phyloP scores from a whole-genome alignment of 495 filamentous ascomycete species.

The Cercophora sp. region DNA sequence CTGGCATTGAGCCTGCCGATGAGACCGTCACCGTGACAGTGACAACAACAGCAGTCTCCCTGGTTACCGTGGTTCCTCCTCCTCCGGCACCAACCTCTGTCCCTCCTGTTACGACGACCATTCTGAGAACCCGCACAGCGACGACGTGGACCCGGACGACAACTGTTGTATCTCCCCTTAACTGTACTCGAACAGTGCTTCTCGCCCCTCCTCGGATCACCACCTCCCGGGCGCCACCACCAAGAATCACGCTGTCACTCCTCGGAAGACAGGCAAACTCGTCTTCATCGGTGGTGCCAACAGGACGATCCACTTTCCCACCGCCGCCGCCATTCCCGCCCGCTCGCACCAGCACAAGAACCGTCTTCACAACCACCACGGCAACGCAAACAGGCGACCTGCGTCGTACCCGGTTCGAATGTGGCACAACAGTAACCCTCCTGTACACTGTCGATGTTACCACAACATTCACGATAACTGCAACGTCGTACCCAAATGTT shows the following conservation, averaged over 20 bases:
- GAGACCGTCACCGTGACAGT: constrained; percentile 8
- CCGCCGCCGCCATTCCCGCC: not conserved
- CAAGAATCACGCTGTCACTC: too few relatives aligned
- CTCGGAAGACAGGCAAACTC: too few relatives aligned
- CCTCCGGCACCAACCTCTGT: not conserved
- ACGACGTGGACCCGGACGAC: constrained; percentile 11
- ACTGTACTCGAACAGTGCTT: constrained; percentile 18
- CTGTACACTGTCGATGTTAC: constrained; percentile 12
- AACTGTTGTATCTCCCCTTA: constrained; percentile 5
- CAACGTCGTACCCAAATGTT: constrained; percentile 4
- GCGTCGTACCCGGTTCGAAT: constrained; percentile 8
- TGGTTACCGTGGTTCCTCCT: not conserved
- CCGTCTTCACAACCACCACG: not conserved
- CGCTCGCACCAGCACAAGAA: constrained; percentile 3
- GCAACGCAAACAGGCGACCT: constrained; percentile 9
- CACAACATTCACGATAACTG: constrained; percentile 2
- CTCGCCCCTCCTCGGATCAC: not conserved
- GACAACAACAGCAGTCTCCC: constrained; percentile 4
- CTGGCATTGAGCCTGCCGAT: not conserved
- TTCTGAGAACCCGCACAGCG: constrained; percentile 11
- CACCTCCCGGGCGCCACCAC: not conserved
- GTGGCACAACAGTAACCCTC: constrained; percentile 8
- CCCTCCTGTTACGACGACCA: not conserved
- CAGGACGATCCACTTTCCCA: not conserved
- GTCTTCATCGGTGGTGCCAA: too few relatives aligned